Evolutionary conservation across 768 basidiomycete genomes (phyloP), one percentile per base, ranked within the genome.

Genomic region (Flagelloscypha sp.): DNA sequence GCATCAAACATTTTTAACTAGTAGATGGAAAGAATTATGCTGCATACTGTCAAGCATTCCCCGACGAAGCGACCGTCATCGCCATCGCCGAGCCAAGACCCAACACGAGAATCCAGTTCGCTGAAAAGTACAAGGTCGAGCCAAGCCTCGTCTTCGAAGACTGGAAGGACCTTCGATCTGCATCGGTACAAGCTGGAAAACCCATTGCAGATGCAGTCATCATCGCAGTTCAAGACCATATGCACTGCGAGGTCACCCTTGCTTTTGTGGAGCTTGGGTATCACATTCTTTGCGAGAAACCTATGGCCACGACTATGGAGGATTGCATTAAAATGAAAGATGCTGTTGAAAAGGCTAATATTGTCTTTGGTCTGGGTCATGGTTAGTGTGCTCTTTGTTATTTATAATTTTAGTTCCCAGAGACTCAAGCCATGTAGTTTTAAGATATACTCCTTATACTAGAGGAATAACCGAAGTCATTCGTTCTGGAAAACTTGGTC

Each of bases 281-380:
- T 50, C 79, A 89, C 47, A 84, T 93, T 37, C 66, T 93, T 15
- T 92, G 89, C 56, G 89, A 93, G 68, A 93, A 93, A 53, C 89
- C 89, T 0, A 86, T 93, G 82, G 84, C 87, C 1, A 89, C 84
- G 4, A 72, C 55, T 35, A 48, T 83, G 24, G 64, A 70, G 35
- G 85, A 85, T 43, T 84, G 88, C 40, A 52, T 92, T 32, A 66
- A 63, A 53, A 90, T 92, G 66, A 77, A 84, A 43, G 61, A 63
- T 21, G 83, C 76, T 0, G 68, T 92, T 20, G 77, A 74, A 55
- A 68, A 76, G 22, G 71, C 79, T 2, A 74, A 74, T 1, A 65
- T 75, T 27, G 79, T 92, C 44, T 92, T 89, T 61, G 89, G 84
- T 12, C 76, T 87, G 68, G 84, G 89, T 1, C 89, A 92, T 48